Evolutionary conservation across 371 early-diverging fungal species (phyloP).

Genomic region (Mucor indicus): DNA sequence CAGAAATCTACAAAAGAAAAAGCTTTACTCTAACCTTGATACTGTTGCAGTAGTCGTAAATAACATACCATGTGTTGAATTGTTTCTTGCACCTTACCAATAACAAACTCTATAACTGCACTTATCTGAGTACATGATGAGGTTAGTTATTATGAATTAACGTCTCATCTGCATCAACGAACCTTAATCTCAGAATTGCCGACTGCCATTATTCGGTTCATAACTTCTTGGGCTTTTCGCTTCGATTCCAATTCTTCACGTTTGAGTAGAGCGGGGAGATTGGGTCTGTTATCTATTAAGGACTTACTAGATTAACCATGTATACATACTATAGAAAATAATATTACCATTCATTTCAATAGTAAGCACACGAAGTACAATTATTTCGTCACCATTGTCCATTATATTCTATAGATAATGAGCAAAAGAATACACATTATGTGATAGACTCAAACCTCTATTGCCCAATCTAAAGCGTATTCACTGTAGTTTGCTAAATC

Average conservation of each 20-base stretch:
- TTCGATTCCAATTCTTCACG: constrained; percentile 50
- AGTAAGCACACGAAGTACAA: constrained; percentile 45
- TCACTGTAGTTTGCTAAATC: constrained; percentile 60
- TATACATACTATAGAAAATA: not conserved
- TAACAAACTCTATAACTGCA: constrained; percentile 58
- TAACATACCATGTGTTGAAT: constrained; percentile 58
- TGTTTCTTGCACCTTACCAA: constrained; percentile 61
- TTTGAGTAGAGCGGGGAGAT: constrained; percentile 39
- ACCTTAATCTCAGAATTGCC: constrained; percentile 33
- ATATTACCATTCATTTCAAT: constrained; percentile 42
- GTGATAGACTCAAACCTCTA: constrained; percentile 29
- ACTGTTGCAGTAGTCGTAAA: no score
- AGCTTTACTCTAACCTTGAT: no score
- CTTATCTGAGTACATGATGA: constrained; percentile 35
- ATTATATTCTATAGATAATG: constrained; percentile 39
- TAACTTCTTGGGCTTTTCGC: constrained; percentile 45
- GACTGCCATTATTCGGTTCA: constrained; percentile 43
- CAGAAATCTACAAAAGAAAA: constrained; percentile 53
- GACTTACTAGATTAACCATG: not conserved
- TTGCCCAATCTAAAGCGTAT: constrained; percentile 58
- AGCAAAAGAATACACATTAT: not conserved
- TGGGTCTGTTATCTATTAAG: constrained; percentile 19
- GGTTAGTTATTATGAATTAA: not conserved
- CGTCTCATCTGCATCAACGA: not conserved
- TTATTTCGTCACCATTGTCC: constrained; percentile 61